phyloP scores from a whole-genome alignment of 495 filamentous ascomycete species.

The Aspergillus diversus region DNA sequence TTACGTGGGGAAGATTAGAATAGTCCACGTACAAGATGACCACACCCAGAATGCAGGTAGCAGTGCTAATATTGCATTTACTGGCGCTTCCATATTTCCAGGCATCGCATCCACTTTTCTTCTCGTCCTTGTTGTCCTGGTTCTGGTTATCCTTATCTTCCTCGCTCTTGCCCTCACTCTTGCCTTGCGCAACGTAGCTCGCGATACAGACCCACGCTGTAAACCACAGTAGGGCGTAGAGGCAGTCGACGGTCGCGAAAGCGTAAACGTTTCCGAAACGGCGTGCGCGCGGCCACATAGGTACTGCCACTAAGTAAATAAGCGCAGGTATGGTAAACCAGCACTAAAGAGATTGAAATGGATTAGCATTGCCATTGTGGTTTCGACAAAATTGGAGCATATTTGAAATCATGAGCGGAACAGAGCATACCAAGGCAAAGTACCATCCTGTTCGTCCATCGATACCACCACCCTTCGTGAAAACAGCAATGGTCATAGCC shows the following conservation, averaged over 20 bases:
- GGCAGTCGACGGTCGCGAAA: slow-evolving; percentile 71
- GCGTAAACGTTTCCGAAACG: slow-evolving; percentile 82
- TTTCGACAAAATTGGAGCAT: background rate
- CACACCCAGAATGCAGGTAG: slow-evolving; percentile 75
- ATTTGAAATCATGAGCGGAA: background rate
- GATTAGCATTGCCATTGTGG: slow-evolving; percentile 24
- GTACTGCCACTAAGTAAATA: slow-evolving; percentile 81
- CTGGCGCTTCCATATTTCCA: slow-evolving; percentile 57
- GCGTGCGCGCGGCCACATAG: slow-evolving; percentile 79
- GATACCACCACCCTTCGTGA: slow-evolving; percentile 63
- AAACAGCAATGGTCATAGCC: slow-evolving; percentile 73
- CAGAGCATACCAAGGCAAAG: slow-evolving; percentile 67
- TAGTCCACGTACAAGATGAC: slow-evolving; percentile 71
- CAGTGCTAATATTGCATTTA: slow-evolving; percentile 75
- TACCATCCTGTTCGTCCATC: slow-evolving; percentile 75
- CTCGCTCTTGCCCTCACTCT: slow-evolving; percentile 40
- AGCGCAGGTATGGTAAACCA: slow-evolving; percentile 82
- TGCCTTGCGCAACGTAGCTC: slow-evolving; percentile 62
- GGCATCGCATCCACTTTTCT: slow-evolving; percentile 47
- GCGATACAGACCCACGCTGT: slow-evolving; percentile 79
- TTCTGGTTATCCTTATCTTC: slow-evolving; percentile 29
- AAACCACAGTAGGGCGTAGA: slow-evolving; percentile 83
- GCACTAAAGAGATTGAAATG: slow-evolving; percentile 57
- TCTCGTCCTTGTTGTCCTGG: slow-evolving; percentile 22
- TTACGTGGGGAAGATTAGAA: background rate